Percentiles rank a stretch among this genome's conserved stretches.
phyloP scores from a whole-genome alignment of 1,139 yeast genomes.

The Hyphopichia burtonii region DNA sequence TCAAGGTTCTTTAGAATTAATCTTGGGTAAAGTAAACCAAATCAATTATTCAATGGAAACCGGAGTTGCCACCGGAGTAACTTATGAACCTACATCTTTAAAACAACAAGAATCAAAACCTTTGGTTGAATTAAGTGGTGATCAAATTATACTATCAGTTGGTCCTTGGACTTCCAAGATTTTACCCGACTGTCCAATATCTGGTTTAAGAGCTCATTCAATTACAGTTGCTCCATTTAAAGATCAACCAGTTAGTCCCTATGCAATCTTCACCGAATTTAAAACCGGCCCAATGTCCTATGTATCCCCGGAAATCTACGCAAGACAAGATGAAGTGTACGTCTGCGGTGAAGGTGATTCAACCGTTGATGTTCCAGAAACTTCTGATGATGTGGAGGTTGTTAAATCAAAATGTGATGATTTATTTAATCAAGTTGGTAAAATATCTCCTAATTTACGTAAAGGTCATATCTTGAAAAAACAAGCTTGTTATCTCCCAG shows the following conservation, averaged over 20 bases:
- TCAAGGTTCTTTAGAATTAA: constrained; percentile 77
- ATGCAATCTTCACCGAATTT: constrained; percentile 91
- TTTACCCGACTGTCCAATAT: constrained; percentile 87
- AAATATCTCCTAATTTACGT: constrained; percentile 67
- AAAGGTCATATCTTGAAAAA: constrained; percentile 77
- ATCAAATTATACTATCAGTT: constrained; percentile 77
- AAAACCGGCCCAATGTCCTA: constrained; percentile 63
- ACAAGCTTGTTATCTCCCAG: constrained; percentile 96
- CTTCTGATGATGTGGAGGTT: constrained; percentile 90
- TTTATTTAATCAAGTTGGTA: constrained; percentile 77
- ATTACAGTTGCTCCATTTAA: constrained; percentile 83
- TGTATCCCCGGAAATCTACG: constrained; percentile 90
- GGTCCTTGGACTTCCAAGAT: constrained; percentile 97
- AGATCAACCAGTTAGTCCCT: constrained; percentile 75
- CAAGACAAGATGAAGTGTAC: constrained; percentile 92
- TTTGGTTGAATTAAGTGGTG: constrained; percentile 53
- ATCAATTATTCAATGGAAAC: constrained; percentile 60
- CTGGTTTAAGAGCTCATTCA: constrained; percentile 91
- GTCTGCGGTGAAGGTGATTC: constrained; percentile 98
- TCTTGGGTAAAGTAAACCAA: constrained; percentile 80
- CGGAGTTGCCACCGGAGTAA: constrained; percentile 66
- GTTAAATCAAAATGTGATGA: constrained; percentile 87
- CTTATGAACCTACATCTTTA: constrained; percentile 59
- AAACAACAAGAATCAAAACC: constrained; percentile 29
- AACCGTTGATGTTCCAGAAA: constrained; percentile 85